Conservation (phyloP, 352 stramenopile genomes). For the Aphanomyces astaci region DNA sequence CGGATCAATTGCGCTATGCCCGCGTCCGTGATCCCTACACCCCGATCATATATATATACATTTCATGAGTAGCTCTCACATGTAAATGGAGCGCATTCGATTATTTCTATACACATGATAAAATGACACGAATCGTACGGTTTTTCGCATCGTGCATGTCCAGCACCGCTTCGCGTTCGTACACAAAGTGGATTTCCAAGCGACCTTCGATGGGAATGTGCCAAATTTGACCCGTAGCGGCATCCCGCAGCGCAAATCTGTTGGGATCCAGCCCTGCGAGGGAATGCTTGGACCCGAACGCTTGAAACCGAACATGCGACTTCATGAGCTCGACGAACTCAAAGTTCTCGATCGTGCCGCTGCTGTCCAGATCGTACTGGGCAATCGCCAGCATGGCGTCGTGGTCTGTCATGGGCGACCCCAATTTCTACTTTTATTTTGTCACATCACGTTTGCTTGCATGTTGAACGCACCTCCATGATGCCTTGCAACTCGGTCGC, state of each 20-base stretch:
- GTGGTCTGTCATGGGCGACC: slow-evolving; percentile 49
- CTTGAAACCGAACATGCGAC: slow-evolving; percentile 41
- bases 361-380: slow-evolving; percentile 62
- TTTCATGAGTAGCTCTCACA: too few relatives aligned
- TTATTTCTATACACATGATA: slow-evolving; percentile 52
- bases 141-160: slow-evolving; percentile 21
- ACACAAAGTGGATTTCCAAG: slow-evolving; percentile 73
- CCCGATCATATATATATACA: slow-evolving; percentile 25
- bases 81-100: too few relatives aligned
- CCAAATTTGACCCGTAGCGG: slow-evolving; percentile 53
- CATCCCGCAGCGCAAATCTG: slow-evolving; percentile 35
- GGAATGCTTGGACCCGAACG: background rate
- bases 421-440: slow-evolving; percentile 39
- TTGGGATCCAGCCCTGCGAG: background rate
- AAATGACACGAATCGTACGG: slow-evolving; percentile 9
- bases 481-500: slow-evolving; percentile 60
- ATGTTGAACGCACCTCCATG: slow-evolving; percentile 34
- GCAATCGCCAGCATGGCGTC: slow-evolving; percentile 57
- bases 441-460: too few relatives aligned
- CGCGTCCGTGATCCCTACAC: slow-evolving; percentile 49
- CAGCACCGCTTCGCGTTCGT: slow-evolving; percentile 51
- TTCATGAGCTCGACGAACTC: slow-evolving; percentile 81
- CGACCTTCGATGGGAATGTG: slow-evolving; percentile 47
- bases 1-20: slow-evolving; percentile 65
- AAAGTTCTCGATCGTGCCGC: slow-evolving; percentile 70